phyloP scores from a whole-genome alignment of 2,329 filamentous ascomycete genomes.

The Phoma sp. region DNA sequence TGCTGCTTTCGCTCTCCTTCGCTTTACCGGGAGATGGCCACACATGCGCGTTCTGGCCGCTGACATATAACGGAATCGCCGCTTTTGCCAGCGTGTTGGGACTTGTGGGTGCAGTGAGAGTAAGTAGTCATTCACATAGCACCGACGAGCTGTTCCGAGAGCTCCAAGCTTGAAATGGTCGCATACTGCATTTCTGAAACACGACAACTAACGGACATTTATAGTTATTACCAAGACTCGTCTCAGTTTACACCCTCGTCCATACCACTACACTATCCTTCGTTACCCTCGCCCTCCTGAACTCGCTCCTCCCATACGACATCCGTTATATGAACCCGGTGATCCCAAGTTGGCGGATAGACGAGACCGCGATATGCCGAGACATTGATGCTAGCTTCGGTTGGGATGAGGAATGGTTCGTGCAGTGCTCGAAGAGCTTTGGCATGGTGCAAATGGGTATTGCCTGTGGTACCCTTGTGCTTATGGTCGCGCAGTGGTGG shows the following conservation, averaged over 20 bases:
- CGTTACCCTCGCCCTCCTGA: slow-evolving; percentile 35
- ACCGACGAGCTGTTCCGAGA: not conserved
- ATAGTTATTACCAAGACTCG: slow-evolving; percentile 32
- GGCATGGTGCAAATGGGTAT: slow-evolving; percentile 30
- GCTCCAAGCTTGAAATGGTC: not conserved
- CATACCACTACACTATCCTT: slow-evolving; percentile 39
- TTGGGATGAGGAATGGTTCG: slow-evolving; percentile 39
- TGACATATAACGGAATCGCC: slow-evolving; percentile 51
- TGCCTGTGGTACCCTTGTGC: slow-evolving; percentile 30
- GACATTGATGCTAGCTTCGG: slow-evolving; percentile 39
- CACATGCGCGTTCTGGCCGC: slow-evolving; percentile 42
- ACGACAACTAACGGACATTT: slow-evolving; percentile 21
- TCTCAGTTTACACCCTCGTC: slow-evolving; percentile 36
- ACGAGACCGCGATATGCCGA: slow-evolving; percentile 32
- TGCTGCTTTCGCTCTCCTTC: slow-evolving; percentile 34
- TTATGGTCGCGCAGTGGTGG: slow-evolving; percentile 48
- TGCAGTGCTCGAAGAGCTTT: slow-evolving; percentile 39
- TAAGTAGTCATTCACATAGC: slow-evolving; percentile 34
- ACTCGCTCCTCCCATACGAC: slow-evolving; percentile 33
- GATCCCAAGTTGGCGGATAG: slow-evolving; percentile 30
- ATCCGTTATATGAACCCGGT: slow-evolving; percentile 29
- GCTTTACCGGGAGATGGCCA: slow-evolving; percentile 33
- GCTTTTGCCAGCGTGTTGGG: slow-evolving; percentile 51
- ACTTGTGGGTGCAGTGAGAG: slow-evolving; percentile 53
- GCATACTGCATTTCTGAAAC: not conserved